Base-by-base conservation (phyloP, 768 basidiomycete species). In the Boletus patriciae region DNA sequence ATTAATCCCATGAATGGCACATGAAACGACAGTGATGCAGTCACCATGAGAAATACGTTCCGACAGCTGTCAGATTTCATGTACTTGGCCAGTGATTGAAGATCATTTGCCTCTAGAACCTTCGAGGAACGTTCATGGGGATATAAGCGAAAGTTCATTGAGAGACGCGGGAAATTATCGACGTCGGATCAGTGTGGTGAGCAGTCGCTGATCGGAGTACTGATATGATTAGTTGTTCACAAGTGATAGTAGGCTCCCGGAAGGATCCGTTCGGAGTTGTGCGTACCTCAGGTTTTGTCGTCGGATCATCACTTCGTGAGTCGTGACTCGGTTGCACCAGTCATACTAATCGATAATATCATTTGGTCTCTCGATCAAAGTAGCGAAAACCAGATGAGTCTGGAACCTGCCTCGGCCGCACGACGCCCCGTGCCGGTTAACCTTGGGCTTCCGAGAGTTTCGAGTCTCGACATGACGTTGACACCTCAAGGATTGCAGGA, bases 11-110 rank as follows among this genome's bases (percentile, higher is more conserved):
- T 50, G 42, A 52, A 47, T 37, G 31, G 10, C 16, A 42, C 19
- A 18, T 40, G 33, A 53, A 31, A 42, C 36, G 15, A 37, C 16
- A 34, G 46, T 4, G 33, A 52, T 38, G 47, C 27, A 54, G 53
- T 70, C 56, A 90, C 90, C 89, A 92, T 89, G 50, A 92, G 75
- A 55, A 85, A 83, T 13, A 92, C 75, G 23, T 83, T 86, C 60
- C 78, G 81, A 74, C 90, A 92, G 55, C 77, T 71, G 33, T 82
- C 76, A 1, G 88, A 88, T 58, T 84, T 76, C 60, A 92, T 87
- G 71, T 87, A 89, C 56, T 84, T 78, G 4, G 84, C 87, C 11
- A 91, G 70, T 1, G 76, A 74, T 11, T 71, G 63, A 10, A 82
- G 59, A 52, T 82, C 78, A 42, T 70, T 68, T 16, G 45, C 72